phyloP scores from a whole-genome alignment of 176 grass and related monocot genomes.

The Avena atlantica region DNA sequence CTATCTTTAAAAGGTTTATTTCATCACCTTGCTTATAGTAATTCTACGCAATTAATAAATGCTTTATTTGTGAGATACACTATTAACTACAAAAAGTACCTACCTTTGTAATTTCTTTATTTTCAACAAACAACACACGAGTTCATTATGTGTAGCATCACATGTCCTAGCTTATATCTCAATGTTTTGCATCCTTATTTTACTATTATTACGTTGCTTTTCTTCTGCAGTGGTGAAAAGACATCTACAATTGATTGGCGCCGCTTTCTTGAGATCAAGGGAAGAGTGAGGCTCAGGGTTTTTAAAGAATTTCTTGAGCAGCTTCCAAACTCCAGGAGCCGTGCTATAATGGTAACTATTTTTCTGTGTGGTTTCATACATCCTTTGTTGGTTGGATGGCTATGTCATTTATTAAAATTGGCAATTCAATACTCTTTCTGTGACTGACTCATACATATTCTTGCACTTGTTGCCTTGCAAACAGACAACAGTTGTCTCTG shows the following conservation, averaged over 20 bases:
- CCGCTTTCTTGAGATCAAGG: conserved; percentile 76
- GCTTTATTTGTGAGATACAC: not conserved
- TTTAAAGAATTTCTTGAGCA: conserved; percentile 80
- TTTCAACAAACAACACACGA: not conserved
- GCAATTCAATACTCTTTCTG: too few relatives aligned
- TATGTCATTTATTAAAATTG: too few relatives aligned
- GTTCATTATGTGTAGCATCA: conserved; percentile 11
- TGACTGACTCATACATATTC: not conserved
- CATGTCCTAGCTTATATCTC: conserved; percentile 15
- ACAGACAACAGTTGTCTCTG: not conserved
- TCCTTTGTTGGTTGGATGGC: not conserved
- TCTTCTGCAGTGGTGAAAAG: conserved; percentile 70
- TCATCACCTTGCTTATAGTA: conserved; percentile 32
- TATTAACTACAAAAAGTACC: conserved; percentile 19
- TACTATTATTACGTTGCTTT: not conserved
- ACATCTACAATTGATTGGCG: conserved; percentile 70
- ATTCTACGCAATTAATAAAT: not conserved
- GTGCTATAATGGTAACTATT: conserved; percentile 64
- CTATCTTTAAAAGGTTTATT: conserved; percentile 78
- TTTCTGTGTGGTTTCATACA: conserved; percentile 5
- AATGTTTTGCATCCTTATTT: conserved; percentile 2
- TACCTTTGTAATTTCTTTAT: not conserved
- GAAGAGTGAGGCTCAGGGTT: conserved; percentile 61
- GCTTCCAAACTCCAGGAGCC: conserved; percentile 67
- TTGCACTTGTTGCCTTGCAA: conserved; percentile 20